Base-by-base conservation (phyloP, 2,329 filamentous ascomycete genomes). In the Trichoderma asperellum region DNA sequence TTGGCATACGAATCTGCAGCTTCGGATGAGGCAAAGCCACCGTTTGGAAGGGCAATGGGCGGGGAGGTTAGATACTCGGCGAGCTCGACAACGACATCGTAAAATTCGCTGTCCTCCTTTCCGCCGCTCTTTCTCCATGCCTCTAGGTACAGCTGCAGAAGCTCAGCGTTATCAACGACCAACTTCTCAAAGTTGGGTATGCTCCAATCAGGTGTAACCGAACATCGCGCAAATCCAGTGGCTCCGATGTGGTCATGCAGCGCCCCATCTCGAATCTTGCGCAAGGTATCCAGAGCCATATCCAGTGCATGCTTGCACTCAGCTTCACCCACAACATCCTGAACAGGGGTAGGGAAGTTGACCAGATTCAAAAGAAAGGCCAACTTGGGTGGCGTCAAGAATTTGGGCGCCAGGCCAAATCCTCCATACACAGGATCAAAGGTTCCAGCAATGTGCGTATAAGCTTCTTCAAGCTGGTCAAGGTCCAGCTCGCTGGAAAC, bases 181-280 rank as follows among this genome's bases (percentile, higher is more conserved):
- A 98, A 94, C 83, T 98, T 98, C 82, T 99, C 96, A 75, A 98
- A 99, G 78, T 97, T 94, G 12, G 96, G 96, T 58, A 98, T 83
- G 72, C 91, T 92, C 96, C 96, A 99, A 80, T 98, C 92, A 16
- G 89, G 84, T 0, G 95, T 98, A 8, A 97, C 91, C 16, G 93
- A 97, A 77, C 97, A 97, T 63, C 95, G 88, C 43, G 85, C 81
- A 73, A 89, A 88, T 4, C 87, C 87, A 7, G 77, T 76, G 1
- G 82, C 83, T 1, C 85, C 85, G 10, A 89, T 77, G 68, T 89
- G 87, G 70, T 89, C 87, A 64, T 84, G 81, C 71, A 89, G 74
- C 5, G 84, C 85, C 61, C 87, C 83, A 61, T 86, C 82, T 2
- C 83, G 81, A 16, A 98, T 96, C 70, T 89, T 89, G 49, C 92